These are phyloP conservation scores for Mycena olivaceomarginata DNA, from an alignment of 768 basidiomycete genomes.

Conservation along the genomic window DNA sequence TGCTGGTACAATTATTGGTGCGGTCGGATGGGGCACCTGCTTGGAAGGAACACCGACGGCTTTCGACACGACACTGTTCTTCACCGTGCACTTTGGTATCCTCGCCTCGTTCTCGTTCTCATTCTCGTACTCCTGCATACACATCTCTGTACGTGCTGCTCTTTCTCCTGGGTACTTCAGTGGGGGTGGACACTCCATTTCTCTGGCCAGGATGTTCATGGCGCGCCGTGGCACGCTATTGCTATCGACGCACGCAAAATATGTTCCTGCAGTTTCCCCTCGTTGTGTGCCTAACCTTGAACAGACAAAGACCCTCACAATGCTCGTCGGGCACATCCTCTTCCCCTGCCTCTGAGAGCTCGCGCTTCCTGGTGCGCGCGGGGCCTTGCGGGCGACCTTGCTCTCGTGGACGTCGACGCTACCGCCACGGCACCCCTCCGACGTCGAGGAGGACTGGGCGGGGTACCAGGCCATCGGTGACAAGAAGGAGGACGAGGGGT, in stretches of 20 bases:
- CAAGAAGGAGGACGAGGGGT: not conserved
- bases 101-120: constrained; percentile 70
- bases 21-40: constrained; percentile 93
- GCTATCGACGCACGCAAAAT: not conserved
- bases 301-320: constrained; percentile 80
- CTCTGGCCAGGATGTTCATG: not conserved
- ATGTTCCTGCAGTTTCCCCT: not conserved
- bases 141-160: constrained; percentile 81
- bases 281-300: not conserved
- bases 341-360: constrained; percentile 95
- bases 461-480: constrained; percentile 33
- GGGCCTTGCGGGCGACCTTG: constrained; percentile 84
- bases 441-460: not conserved
- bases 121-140: constrained; percentile 72
- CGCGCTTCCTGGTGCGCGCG: constrained; percentile 93
- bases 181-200: constrained; percentile 79
- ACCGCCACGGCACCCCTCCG: too few species aligned
- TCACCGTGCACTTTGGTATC: constrained; percentile 93
- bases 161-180: constrained; percentile 94
- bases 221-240: too few species aligned
- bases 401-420: constrained; percentile 80
- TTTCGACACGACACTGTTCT: constrained; percentile 94
- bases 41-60: constrained; percentile 87
- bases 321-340: constrained; percentile 91
- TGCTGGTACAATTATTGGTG: constrained; percentile 98